Evolutionary conservation across 2,329 filamentous ascomycete genomes (phyloP).

Genomic region (Amauroascus verrucosus): DNA sequence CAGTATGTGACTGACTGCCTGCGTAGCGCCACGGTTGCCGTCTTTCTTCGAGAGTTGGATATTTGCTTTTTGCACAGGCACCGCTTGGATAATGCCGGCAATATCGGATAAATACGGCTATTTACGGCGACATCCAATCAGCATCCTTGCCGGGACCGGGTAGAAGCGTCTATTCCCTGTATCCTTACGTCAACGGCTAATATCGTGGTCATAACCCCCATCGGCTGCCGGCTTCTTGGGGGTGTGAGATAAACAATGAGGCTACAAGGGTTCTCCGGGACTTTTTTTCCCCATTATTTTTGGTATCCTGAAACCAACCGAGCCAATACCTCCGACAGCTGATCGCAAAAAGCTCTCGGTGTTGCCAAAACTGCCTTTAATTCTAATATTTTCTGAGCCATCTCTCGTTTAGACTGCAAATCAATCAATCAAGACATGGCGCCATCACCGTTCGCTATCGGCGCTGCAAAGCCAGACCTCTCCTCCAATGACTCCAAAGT

Average conservation of each 20-base stretch:
- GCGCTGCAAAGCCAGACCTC: conserved; percentile 22
- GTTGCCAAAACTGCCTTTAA: background rate
- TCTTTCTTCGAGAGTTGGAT: background rate
- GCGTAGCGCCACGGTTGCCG: background rate
- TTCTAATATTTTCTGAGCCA: background rate
- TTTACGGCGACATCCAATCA: conserved; percentile 11
- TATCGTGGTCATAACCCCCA: background rate
- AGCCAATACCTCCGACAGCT: background rate
- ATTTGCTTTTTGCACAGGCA: background rate
- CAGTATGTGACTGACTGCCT: background rate
- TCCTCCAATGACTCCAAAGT: conserved; percentile 38
- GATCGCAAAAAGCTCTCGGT: background rate
- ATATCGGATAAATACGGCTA: conserved; percentile 11
- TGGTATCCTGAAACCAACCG: background rate
- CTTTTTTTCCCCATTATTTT: background rate
- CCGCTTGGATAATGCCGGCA: conserved; percentile 10
- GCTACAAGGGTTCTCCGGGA: background rate
- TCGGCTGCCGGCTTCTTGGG: conserved; percentile 2
- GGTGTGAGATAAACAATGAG: background rate
- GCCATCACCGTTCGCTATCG: conserved; percentile 12
- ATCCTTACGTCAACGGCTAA: conserved; percentile 4
- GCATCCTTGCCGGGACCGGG: conserved; percentile 2
- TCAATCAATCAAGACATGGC: conserved; percentile 10
- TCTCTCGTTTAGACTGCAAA: background rate
- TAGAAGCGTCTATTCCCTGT: conserved; percentile 1